A percentile compares a stretch with the other conserved stretches of the same genome.
These are phyloP conservation scores for Rhynchosporium graminicola DNA, from an alignment of 2,329 filamentous ascomycete species.

Conservation along the genomic window DNA sequence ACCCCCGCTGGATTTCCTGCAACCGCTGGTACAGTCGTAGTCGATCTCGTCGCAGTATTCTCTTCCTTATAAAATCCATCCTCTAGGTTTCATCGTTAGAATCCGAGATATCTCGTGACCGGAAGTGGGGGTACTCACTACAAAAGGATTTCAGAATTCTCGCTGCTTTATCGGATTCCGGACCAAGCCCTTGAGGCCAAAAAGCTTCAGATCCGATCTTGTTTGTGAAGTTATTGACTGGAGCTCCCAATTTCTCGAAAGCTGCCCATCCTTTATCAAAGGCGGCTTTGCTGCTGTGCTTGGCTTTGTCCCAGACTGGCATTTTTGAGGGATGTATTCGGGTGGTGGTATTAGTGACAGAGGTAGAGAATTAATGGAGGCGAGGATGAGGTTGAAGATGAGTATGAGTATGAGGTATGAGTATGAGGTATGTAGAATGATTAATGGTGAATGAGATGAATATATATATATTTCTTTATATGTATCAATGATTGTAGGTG, in stretches of 20 bases:
- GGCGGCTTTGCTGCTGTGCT: slow-evolving; percentile 58
- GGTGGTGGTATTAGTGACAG: slow-evolving; percentile 3
- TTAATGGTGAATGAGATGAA: not conserved
- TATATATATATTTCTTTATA: not conserved
- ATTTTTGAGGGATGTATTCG: slow-evolving; percentile 4
- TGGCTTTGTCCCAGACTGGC: slow-evolving; percentile 39
- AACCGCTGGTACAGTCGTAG: not conserved
- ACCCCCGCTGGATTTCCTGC: not conserved
- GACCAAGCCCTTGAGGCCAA: slow-evolving; percentile 80
- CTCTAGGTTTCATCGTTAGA: slow-evolving; percentile 42
- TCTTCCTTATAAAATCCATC: slow-evolving; percentile 67
- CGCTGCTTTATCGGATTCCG: slow-evolving; percentile 88
- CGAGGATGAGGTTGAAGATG: not conserved
- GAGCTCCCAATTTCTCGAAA: slow-evolving; percentile 67
- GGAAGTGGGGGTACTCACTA: slow-evolving; percentile 54
- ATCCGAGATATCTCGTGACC: not conserved
- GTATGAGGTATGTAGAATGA: too few relatives aligned
- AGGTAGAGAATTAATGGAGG: not conserved
- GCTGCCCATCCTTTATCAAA: slow-evolving; percentile 74
- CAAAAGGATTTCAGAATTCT: slow-evolving; percentile 88
- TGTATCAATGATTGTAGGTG: not conserved
- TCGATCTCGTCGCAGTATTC: slow-evolving; percentile 34
- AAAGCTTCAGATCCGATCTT: slow-evolving; percentile 80
- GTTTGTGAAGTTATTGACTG: slow-evolving; percentile 80
- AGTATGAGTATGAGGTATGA: too few relatives aligned